phyloP scores from a whole-genome alignment of 2,329 filamentous ascomycete species.

The Pseudocercospora cruenta region DNA sequence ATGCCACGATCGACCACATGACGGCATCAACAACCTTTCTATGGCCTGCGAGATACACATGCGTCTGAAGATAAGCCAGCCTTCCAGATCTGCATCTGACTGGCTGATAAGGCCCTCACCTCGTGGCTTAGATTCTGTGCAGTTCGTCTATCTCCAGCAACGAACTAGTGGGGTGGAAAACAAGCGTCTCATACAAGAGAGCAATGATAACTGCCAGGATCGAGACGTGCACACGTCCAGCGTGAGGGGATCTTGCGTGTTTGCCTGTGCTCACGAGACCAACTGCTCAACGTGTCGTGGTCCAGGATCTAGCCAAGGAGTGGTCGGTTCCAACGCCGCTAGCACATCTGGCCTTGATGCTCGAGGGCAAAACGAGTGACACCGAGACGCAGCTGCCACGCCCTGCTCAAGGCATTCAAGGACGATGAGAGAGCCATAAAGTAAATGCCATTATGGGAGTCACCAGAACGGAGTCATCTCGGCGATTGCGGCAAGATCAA shows the following conservation, averaged over 20 bases:
- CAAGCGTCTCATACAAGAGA: background rate
- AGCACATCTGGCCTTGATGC: background rate
- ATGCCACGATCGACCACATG: conserved; percentile 2
- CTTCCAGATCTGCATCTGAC: background rate
- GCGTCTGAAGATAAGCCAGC: conserved; percentile 8
- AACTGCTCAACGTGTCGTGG: conserved; percentile 8
- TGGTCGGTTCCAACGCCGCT: background rate
- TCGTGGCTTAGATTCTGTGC: background rate
- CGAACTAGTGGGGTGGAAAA: background rate
- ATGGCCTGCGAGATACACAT: background rate
- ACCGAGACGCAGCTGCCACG: no score
- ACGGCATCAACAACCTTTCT: conserved; percentile 1
- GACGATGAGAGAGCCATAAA: no score
- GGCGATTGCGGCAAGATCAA: no score
- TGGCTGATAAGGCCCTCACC: conserved; percentile 4
- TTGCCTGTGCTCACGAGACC: conserved; percentile 10
- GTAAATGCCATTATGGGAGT: no score
- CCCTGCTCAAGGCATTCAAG: no score
- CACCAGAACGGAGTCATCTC: no score
- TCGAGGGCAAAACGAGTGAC: no score
- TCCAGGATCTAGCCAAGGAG: background rate
- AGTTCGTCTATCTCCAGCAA: background rate
- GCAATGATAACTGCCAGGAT: background rate
- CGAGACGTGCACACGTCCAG: background rate
- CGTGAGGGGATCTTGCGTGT: background rate